Percentiles rank a stretch among this genome's conserved stretches.
Evolutionary conservation across 306 rosid genomes (phyloP).

Genomic region (Fragaria vesca): DNA sequence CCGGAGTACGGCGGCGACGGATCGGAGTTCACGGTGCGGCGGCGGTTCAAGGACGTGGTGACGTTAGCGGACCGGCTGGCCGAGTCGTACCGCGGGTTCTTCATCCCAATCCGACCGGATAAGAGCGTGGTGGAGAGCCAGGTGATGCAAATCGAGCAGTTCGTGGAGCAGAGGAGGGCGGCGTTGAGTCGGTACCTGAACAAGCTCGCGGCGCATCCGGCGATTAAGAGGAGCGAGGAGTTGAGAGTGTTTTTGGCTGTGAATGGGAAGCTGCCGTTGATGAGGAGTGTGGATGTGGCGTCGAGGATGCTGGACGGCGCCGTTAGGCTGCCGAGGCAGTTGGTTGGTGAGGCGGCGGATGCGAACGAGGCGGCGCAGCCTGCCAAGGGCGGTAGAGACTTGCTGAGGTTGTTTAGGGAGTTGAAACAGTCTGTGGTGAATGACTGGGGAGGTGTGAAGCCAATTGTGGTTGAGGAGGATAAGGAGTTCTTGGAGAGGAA

Average conservation of each 20-base stretch:
- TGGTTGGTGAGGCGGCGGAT: conserved; percentile 21
- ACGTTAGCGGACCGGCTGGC: conserved; percentile 43
- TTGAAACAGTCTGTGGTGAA: conserved; percentile 69
- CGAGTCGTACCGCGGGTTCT: conserved; percentile 37
- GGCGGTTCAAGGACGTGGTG: conserved; percentile 54
- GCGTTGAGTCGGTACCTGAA: conserved; percentile 43
- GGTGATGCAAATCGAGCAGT: conserved; percentile 40
- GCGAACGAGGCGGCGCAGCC: conserved; percentile 30
- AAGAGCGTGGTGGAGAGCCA: conserved; percentile 49
- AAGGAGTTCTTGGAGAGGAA: conserved; percentile 78
- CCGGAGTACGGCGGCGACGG: conserved; percentile 40
- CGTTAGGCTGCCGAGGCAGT: conserved; percentile 38
- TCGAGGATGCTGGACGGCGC: conserved; percentile 39
- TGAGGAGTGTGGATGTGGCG: conserved; percentile 32
- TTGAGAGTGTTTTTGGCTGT: conserved; percentile 35
- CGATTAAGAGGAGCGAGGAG: conserved; percentile 35
- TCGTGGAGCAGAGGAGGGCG: conserved; percentile 45
- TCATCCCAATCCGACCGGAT: conserved; percentile 47
- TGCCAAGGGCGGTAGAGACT: conserved; percentile 40
- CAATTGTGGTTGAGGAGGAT: conserved; percentile 80
- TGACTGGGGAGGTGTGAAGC: conserved; percentile 84
- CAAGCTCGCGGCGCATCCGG: conserved; percentile 41
- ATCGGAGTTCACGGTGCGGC: conserved; percentile 42
- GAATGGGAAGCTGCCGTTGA: conserved; percentile 31
- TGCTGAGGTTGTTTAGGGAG: conserved; percentile 57